These are phyloP conservation scores for Balakata baccata DNA, from an alignment of 345 rosid genomes.

Conservation along the genomic window DNA sequence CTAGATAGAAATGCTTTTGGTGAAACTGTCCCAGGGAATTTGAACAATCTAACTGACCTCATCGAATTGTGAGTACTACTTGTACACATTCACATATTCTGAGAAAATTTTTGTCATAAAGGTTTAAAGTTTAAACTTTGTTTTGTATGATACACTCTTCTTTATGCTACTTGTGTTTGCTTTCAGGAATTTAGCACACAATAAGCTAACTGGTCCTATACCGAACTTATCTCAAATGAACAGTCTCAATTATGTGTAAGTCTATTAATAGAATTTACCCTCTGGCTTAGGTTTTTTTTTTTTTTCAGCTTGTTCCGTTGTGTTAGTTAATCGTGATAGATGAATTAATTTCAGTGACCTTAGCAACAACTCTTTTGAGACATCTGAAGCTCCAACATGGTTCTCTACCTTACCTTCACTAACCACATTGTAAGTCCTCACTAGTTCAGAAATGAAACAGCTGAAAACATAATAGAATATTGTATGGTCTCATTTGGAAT, in stretches of 20 bases:
- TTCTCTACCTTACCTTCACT: slow-evolving; percentile 80
- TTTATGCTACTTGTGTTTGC: background rate
- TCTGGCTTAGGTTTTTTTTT: background rate
- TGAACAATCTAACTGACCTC: slow-evolving; percentile 69
- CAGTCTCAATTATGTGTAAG: slow-evolving; percentile 74
- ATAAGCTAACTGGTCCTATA: slow-evolving; percentile 64
- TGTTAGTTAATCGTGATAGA: slow-evolving; percentile 2
- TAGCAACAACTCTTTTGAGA: slow-evolving; percentile 73
- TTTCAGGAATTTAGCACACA: slow-evolving; percentile 81
- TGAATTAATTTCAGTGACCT: slow-evolving; percentile 58
- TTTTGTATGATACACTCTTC: slow-evolving; percentile 3
- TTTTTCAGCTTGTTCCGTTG: background rate
- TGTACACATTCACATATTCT: background rate
- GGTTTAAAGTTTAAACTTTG: background rate
- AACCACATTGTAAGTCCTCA: slow-evolving; percentile 65
- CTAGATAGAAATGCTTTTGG: slow-evolving; percentile 77
- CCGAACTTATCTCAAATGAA: slow-evolving; percentile 73
- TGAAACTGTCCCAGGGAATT: slow-evolving; percentile 61
- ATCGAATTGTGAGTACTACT: slow-evolving; percentile 60
- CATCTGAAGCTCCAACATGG: slow-evolving; percentile 73
- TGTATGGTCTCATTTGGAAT: slow-evolving; percentile 8
- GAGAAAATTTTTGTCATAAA: background rate
- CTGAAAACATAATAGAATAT: background rate
- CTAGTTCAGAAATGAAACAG: slow-evolving; percentile 2
- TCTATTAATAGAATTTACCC: slow-evolving; percentile 3